Percentiles rank a stretch among this genome's conserved stretches.
phyloP scores from a whole-genome alignment of 1,284 basidiomycete genomes.

The Apiotrichum gamsii region DNA sequence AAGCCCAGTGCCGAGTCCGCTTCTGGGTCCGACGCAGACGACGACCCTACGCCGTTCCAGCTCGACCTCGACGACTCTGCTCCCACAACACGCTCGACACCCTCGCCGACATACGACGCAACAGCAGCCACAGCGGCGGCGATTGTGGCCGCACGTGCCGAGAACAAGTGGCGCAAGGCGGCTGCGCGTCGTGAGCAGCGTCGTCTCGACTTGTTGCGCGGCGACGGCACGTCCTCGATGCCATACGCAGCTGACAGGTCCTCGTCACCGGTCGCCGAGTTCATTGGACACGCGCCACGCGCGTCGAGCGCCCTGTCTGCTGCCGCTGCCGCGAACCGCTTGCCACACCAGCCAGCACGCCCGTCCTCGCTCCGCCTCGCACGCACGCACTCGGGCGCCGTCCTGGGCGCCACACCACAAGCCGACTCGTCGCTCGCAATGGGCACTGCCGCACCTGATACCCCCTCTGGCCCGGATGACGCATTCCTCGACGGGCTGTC shows the following conservation, averaged over 20 bases:
- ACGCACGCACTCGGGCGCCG: constrained; percentile 6
- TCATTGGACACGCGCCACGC: constrained; percentile 11
- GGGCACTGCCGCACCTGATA: neutral
- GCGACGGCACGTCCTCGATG: constrained; percentile 33
- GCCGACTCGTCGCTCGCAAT: too few relatives aligned
- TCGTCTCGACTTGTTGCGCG: constrained; percentile 38
- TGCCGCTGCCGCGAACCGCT: neutral
- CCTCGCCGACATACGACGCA: neutral
- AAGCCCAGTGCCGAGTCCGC: neutral
- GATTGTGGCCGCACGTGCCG: constrained; percentile 10
- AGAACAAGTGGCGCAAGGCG: constrained; percentile 29
- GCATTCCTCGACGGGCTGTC: constrained; percentile 26
- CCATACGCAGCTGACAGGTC: constrained; percentile 2
- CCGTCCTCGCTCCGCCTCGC: constrained; percentile 22
- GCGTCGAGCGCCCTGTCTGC: neutral
- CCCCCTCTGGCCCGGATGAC: constrained; percentile 11
- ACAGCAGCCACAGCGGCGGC: neutral
- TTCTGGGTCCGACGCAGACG: constrained; percentile 9
- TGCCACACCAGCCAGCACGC: constrained; percentile 8
- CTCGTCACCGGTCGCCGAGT: constrained; percentile 11
- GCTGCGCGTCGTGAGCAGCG: constrained; percentile 29
- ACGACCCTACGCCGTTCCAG: constrained; percentile 24
- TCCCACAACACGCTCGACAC: neutral
- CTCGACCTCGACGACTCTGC: constrained; percentile 22
- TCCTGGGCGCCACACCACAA: too few relatives aligned